Base-by-base conservation (phyloP, 2,329 filamentous ascomycete species). In the Colletotrichum destructivum region DNA sequence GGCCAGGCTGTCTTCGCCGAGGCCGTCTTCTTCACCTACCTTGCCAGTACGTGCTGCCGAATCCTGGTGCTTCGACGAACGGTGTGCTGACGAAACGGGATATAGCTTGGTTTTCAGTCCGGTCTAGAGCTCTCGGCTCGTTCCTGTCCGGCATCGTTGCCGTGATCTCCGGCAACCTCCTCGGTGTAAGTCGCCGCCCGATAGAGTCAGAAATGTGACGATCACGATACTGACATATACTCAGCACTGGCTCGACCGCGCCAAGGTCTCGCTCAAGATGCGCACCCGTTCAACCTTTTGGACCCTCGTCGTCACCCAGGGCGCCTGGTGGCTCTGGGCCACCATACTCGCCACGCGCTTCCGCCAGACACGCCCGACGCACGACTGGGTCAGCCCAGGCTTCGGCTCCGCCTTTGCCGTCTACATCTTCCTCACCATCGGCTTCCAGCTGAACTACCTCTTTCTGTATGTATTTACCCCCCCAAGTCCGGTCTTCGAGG, bases 391-490 rank as follows among this genome's bases (percentile, higher is more conserved):
- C 0, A 86, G 87, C 73, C 73, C 82, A 0, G 91, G 90, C 0
- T 94, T 94, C 66, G 92, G 91, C 0, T 84, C 85, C 49, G 90
- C 86, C 0, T 94, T 94, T 75, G 88, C 86, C 0, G 84, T 93
- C 21, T 94, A 92, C 78, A 76, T 94, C 7, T 88, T 94, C 75
- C 86, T 93, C 75, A 89, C 90, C 0, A 81, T 89, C 13, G 89
- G 90, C 0, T 94, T 94, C 75, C 92, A 94, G 80, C 75, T 93
- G 9, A 94, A 94, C 78, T 94, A 94, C 77, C 85, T 94, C 74
- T 94, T 90, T 78, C 80, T 94, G 84, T 91, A 76, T 80, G 87
- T 81, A 18, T 49, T 13, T 9, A 8, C 8, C 23, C 49, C 21
- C 3, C 13, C 9, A 23, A 4, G 12, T 6, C 12, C 40, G 16